phyloP scores from a whole-genome alignment of 2,329 filamentous ascomycete species.

The Arthrobotrys megalospora region DNA sequence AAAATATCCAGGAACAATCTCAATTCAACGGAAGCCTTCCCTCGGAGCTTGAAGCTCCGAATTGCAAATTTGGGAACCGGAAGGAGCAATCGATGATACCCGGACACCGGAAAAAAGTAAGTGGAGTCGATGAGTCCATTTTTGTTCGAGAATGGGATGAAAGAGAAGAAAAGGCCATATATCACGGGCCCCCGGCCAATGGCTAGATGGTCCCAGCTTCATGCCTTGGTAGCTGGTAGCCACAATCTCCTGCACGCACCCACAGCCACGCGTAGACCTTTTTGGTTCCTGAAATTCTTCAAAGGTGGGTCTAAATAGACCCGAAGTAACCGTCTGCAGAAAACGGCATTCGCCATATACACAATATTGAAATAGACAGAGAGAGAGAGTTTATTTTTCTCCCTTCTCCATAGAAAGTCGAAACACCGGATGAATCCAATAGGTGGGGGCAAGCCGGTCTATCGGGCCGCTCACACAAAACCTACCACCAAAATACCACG shows the following conservation, averaged over 20 bases:
- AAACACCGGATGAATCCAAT: constrained; percentile 42
- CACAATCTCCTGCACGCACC: constrained; percentile 1
- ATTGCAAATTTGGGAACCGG: constrained; percentile 17
- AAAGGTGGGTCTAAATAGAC: not conserved
- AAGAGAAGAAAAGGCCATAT: not conserved
- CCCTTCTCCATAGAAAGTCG: not conserved
- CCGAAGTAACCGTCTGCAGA: constrained; percentile 16
- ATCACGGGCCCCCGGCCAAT: constrained; percentile 16
- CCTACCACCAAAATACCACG: constrained; percentile 15
- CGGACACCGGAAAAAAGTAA: constrained; percentile 11
- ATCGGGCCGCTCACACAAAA: constrained; percentile 20
- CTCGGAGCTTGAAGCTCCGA: constrained; percentile 42
- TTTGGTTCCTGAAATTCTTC: constrained; percentile 2
- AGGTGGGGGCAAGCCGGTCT: constrained; percentile 33
- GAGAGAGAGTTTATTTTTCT: constrained; percentile 1
- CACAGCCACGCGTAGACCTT: constrained; percentile 17
- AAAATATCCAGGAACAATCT: constrained; percentile 19
- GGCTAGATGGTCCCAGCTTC: not conserved
- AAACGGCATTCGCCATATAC: not conserved
- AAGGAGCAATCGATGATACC: constrained; percentile 20
- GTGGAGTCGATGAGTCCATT: constrained; percentile 2
- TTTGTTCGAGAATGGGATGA: constrained; percentile 6
- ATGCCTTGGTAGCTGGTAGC: not conserved
- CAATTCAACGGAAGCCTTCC: not conserved
- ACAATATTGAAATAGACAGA: not conserved